Percentiles rank a stretch among this genome's conserved stretches.
Evolutionary conservation across 345 rosid species (phyloP).

Genomic region (Citrus australasica): DNA sequence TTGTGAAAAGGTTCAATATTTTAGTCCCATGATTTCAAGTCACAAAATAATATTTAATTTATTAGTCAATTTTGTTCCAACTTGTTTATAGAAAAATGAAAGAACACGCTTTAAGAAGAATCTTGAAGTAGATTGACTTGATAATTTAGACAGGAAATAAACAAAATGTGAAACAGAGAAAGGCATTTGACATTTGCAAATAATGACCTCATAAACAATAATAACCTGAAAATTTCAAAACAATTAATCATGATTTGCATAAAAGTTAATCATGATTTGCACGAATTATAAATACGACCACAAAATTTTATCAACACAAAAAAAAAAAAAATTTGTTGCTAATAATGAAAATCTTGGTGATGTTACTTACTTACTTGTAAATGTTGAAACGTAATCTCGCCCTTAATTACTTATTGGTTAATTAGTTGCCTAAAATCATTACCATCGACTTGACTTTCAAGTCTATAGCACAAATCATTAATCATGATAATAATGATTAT

Average conservation of each 20-base stretch:
- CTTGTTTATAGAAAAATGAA: neutral
- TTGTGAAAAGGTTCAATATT: neutral
- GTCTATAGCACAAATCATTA: neutral
- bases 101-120: neutral
- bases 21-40: neutral
- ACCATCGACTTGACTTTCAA: neutral
- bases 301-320: no score
- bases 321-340: no score
- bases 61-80: neutral
- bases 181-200: neutral
- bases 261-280: no score
- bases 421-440: neutral
- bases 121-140: neutral
- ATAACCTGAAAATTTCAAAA: neutral
- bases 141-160: neutral
- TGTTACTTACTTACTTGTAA: no score
- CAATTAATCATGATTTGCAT: neutral
- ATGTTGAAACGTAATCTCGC: neutral
- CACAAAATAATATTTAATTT: neutral
- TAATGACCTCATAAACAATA: neutral
- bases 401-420: neutral
- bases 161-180: neutral
- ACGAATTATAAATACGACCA: no score
- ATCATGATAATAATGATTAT: neutral
- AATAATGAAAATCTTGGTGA: neutral